phyloP scores from a whole-genome alignment of 805 yeast species.

The Cyberlindnera euphorbiiphila region DNA sequence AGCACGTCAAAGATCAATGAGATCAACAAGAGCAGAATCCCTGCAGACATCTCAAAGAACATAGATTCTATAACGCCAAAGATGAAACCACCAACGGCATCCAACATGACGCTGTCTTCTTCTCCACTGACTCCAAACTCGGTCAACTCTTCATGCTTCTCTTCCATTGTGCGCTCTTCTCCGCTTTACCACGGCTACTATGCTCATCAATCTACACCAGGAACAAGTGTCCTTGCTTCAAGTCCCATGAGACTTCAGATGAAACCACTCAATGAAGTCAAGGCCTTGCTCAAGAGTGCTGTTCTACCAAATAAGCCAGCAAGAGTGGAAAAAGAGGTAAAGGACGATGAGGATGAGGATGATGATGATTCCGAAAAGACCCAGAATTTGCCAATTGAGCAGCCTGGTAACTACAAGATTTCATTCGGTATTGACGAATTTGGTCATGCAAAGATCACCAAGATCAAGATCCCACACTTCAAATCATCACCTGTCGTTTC shows the following conservation, averaged over 20 bases:
- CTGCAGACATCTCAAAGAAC: constrained; percentile 4
- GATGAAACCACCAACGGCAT: constrained; percentile 2
- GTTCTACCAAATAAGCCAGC: too few relatives aligned
- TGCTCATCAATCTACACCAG: constrained; percentile 24
- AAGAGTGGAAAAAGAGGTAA: neutral
- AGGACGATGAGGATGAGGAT: neutral
- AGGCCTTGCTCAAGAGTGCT: constrained; percentile 6
- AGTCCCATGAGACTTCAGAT: constrained; percentile 26
- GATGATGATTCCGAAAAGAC: neutral
- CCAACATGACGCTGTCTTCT: constrained; percentile 12
- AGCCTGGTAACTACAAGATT: constrained; percentile 12
- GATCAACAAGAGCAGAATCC: constrained; percentile 15
- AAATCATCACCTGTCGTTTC: constrained; percentile 1
- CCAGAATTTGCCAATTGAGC: neutral
- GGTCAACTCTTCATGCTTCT: constrained; percentile 24
- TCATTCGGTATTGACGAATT: constrained; percentile 24
- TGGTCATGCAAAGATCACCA: constrained; percentile 26
- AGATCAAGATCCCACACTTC: constrained; percentile 5
- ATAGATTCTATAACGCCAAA: constrained; percentile 1
- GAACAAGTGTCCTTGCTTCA: constrained; percentile 17
- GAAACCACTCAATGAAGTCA: constrained; percentile 23
- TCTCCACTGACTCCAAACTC: constrained; percentile 28
- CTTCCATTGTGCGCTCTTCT: constrained; percentile 29
- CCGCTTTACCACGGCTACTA: constrained; percentile 30
- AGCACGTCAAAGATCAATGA: constrained; percentile 15